Conservation (phyloP, 2,329 filamentous ascomycete species). For the Corynespora cassiicola region DNA sequence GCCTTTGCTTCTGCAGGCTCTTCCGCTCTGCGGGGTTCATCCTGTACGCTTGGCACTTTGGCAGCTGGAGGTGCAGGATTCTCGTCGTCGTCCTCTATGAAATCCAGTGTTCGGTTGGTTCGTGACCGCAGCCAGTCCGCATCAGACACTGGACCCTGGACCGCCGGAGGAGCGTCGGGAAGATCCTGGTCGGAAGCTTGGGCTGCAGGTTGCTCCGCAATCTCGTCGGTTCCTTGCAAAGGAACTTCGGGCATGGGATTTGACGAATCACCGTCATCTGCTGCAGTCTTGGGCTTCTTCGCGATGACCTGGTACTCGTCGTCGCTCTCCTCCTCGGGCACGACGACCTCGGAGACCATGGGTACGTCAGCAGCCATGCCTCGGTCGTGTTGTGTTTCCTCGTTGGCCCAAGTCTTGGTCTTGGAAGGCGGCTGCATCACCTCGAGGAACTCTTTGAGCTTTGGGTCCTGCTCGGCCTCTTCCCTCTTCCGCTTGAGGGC, state of each 20-base stretch:
- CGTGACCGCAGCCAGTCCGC: slow-evolving; percentile 90
- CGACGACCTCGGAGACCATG: slow-evolving; percentile 25
- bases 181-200: slow-evolving; percentile 2
- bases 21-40: slow-evolving; percentile 10
- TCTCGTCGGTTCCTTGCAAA: slow-evolving; percentile 10
- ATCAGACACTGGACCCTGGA: slow-evolving; percentile 66
- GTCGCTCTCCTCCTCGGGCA: slow-evolving; percentile 65
- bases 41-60: too few relatives aligned
- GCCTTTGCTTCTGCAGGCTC: slow-evolving; percentile 17
- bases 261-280: slow-evolving; percentile 1
- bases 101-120: slow-evolving; percentile 83
- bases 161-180: slow-evolving; percentile 22
- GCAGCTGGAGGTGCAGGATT: slow-evolving; percentile 12
- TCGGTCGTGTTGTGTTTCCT: slow-evolving; percentile 44
- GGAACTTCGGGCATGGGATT: slow-evolving; percentile 4
- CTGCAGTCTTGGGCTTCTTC: slow-evolving; percentile 49
- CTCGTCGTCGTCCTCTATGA: slow-evolving; percentile 76
- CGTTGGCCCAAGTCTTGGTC: slow-evolving; percentile 68
- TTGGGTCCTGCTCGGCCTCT: slow-evolving; percentile 68
- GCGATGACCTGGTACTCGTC: slow-evolving; percentile 75
- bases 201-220: neutral
- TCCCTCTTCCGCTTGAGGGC: slow-evolving; percentile 74
- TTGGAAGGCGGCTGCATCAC: slow-evolving; percentile 77
- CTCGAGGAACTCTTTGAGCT: slow-evolving; percentile 84
- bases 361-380: slow-evolving; percentile 21